A percentile compares a stretch with the other conserved stretches of the same genome.
These are phyloP conservation scores for Balamuthia mandrillaris DNA, from an alignment of 208 protist species.

Conservation along the genomic window DNA sequence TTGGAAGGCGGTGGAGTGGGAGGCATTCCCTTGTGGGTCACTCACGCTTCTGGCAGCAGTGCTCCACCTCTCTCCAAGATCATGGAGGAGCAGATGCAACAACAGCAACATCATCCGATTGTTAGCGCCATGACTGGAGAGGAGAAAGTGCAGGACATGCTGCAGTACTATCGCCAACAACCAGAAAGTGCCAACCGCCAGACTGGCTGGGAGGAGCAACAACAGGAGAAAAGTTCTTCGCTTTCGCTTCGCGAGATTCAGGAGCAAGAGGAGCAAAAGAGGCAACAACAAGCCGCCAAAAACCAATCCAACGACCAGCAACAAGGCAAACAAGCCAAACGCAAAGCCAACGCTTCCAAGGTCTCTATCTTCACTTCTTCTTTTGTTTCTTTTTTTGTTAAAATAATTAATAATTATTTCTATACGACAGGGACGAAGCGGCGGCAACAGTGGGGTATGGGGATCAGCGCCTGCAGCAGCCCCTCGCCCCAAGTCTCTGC, in stretches of 20 bases:
- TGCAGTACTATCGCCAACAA: neutral
- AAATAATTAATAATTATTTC: neutral
- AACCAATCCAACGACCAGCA: neutral
- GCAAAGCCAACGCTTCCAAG: neutral
- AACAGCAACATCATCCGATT: neutral
- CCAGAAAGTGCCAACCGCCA: too few species aligned
- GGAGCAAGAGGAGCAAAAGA: neutral
- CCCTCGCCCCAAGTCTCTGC: neutral
- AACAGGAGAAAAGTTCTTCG: neutral
- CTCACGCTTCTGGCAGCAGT: too few species aligned
- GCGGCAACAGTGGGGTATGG: conserved; percentile 2
- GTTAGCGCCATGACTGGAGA: neutral
- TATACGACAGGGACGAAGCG: neutral
- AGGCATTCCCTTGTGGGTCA: too few species aligned
- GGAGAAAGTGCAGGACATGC: neutral
- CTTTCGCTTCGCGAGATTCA: conserved; percentile 10
- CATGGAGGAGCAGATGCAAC: conserved; percentile 3
- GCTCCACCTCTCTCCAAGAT: too few species aligned
- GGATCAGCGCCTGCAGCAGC: neutral
- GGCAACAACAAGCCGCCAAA: neutral
- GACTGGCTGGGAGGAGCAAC: neutral
- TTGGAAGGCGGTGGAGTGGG: too few species aligned
- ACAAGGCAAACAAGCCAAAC: neutral
- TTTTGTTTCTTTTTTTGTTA: neutral
- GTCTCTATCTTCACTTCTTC: neutral